Evolutionary conservation across 495 filamentous ascomycete genomes (phyloP), one percentile per base, ranked within the genome.

Genomic region (Cercophora samala): DNA sequence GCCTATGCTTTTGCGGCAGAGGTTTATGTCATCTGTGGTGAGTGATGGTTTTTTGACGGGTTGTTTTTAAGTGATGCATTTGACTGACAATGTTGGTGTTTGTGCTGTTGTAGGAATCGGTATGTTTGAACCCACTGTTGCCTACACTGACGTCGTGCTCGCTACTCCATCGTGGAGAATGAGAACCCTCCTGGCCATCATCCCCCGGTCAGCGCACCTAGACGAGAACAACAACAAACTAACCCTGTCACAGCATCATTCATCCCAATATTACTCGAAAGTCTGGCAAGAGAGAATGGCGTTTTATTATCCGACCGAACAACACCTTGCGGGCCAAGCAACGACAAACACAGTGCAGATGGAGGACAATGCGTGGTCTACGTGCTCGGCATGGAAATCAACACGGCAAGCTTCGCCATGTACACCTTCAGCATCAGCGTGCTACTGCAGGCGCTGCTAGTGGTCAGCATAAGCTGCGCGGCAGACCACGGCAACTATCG

Each of bases 1-100:
- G 90, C 90, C 68, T 98, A 99, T 83, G 91, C 89, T 58, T 99
- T 93, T 85, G 95, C 95, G 21, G 92, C 94, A n/a, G 95, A 99
- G 78, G 93, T 97, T 54, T 99, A 97, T 74, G 91, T 96, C 15
- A 91, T 99, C 52, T 99, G 95, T 76, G 94, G 93, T 88, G 83
- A 83, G 82, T 9, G 17, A 29, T 46, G 23, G 4, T 24, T 24
- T n/a, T 23, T 53, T 8, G 23, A 66, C 18, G 0, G 18, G 55
- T 3, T 59, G 1, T 17, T 42, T 32, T 22, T 9, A n/a, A n/a
- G 17, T 62, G 1, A 1, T 62, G 6, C 58, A 55, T 25, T 26
- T 52, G 1, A 60, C 56, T 29, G 42, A 23, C 1, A 22, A 51
- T 25, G 42, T 66, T 70, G 51, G 68, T 58, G 26, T 19, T 69